Base-by-base conservation (phyloP, 1,139 yeast genomes). In the Suhomyces ambrosiae region DNA sequence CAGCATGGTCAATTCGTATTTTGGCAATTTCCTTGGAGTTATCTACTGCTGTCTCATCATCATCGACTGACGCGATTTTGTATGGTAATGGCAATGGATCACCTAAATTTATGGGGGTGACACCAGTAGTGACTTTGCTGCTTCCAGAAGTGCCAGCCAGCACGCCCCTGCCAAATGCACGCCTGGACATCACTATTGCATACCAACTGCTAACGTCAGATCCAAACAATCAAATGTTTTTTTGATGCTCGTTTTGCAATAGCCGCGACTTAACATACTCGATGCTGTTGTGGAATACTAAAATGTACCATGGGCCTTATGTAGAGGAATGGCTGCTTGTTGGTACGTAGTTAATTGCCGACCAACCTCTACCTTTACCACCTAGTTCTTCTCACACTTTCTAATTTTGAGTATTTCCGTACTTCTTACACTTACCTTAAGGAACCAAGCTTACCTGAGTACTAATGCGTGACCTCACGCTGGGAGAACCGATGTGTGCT, bases 11-110 rank as follows among this genome's bases (percentile, higher is more conserved):
- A 23, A 25, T 33, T 25, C 36, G 39, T 23, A 35, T 39, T 31
- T 28, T 44, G 32, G 44, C 26, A 19, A 33, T 36, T 27, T 41
- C 42, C 23, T 26, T 19, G 12, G 40, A 30, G 3, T 44, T 37
- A 5, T 52, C 56, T 6, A 54, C 54, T 11, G 49, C 53, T 3
- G 52, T 49, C 16, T 45, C 51, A 33, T 50, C 53, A 8, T 53
- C 53, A 17, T 48, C 52, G 13, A 24, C 30, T 12, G 15, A 26
- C 26, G 40, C 11, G 10, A 49, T 47, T 25, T 54, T 53, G 42
- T 66, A 66, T 6, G 68, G 66, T 26, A 66, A 48, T 3, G 72
- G 72, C 35, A 66, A 53, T 1, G 72, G 72, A 3, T 64, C 68
- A 2, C 72, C 71, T 27, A 64, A 29, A 15, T 38, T 25, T 5